These are phyloP conservation scores for Phytopythium ostracodes DNA, from an alignment of 352 stramenopile genomes.

Conservation along the genomic window DNA sequence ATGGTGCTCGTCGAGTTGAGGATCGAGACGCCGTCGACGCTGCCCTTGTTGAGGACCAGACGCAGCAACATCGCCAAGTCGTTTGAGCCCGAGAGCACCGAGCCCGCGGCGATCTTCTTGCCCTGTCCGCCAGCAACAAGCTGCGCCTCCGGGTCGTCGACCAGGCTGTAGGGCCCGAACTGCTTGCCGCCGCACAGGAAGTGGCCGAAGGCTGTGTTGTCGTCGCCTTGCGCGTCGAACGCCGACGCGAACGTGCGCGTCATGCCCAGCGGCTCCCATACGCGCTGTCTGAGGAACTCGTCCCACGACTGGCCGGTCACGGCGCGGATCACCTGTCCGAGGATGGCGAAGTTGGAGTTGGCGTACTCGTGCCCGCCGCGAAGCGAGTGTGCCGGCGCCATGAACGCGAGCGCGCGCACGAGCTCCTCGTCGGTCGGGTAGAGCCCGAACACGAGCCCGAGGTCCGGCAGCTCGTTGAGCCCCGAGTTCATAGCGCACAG, in stretches of 20 bases:
- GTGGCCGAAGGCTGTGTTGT: conserved; percentile 40
- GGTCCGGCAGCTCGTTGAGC: conserved; percentile 20
- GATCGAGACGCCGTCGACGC: conserved; percentile 40
- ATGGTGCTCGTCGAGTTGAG: conserved; percentile 38
- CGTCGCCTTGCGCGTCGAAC: conserved; percentile 17
- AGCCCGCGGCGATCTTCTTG: conserved; percentile 37
- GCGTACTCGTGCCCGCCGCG: conserved; percentile 51
- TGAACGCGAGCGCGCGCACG: conserved; percentile 28
- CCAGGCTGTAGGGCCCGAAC: conserved; percentile 41
- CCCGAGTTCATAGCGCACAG: conserved; percentile 63
- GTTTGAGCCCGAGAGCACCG: conserved; percentile 42
- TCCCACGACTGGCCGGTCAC: conserved; percentile 45
- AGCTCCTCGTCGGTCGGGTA: conserved; percentile 35
- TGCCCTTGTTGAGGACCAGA: conserved; percentile 61
- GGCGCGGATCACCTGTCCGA: conserved; percentile 54
- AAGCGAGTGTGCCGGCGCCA: conserved; percentile 36
- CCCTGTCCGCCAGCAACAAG: conserved; percentile 17
- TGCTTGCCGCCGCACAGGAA: conserved; percentile 40
- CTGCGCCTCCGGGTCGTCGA: conserved; percentile 25
- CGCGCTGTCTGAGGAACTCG: conserved; percentile 36
- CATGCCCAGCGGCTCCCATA: conserved; percentile 61
- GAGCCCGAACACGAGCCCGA: conserved; percentile 24
- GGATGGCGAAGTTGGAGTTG: conserved; percentile 59
- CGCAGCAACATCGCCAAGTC: conserved; percentile 56
- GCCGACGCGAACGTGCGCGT: conserved; percentile 42